phyloP scores from a whole-genome alignment of 768 basidiomycete species.

The Auriculariales sp. region DNA sequence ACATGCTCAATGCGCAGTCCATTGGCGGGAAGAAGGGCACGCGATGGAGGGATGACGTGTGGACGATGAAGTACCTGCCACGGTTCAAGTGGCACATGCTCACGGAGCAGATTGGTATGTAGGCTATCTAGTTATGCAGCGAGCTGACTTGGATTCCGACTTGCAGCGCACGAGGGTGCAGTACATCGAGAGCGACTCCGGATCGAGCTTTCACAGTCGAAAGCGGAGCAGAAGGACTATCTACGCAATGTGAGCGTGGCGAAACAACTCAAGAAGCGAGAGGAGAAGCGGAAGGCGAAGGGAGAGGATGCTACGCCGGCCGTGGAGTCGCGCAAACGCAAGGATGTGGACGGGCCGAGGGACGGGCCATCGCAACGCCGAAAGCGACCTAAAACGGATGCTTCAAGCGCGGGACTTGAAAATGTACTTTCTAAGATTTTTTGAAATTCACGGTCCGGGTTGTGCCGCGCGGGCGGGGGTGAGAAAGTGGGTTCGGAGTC shows the following conservation, averaged over 20 bases:
- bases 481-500: too few species aligned
- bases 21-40: conserved; percentile 89
- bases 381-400: conserved; percentile 12
- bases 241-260: conserved; percentile 89
- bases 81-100: conserved; percentile 99
- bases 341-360: conserved; percentile 22
- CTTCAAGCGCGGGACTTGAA: conserved; percentile 16
- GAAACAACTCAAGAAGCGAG: conserved; percentile 70
- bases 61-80: conserved; percentile 99
- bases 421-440: conserved; percentile 39
- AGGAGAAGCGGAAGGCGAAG: conserved; percentile 25
- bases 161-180: conserved; percentile 80
- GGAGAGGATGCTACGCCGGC: conserved; percentile 10
- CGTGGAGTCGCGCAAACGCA: conserved; percentile 1
- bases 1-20: conserved; percentile 89
- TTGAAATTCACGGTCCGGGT: conserved; percentile 15
- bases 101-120: conserved; percentile 93
- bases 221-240: conserved; percentile 82
- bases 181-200: conserved; percentile 81
- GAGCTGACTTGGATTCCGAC: conserved; percentile 5
- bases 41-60: conserved; percentile 91
- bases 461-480: too few species aligned
- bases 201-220: conserved; percentile 78
- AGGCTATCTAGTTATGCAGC: neutral
- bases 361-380: conserved; percentile 39